These are phyloP conservation scores for Fusarium poae DNA, from an alignment of 2,329 filamentous ascomycete species.

Conservation along the genomic window DNA sequence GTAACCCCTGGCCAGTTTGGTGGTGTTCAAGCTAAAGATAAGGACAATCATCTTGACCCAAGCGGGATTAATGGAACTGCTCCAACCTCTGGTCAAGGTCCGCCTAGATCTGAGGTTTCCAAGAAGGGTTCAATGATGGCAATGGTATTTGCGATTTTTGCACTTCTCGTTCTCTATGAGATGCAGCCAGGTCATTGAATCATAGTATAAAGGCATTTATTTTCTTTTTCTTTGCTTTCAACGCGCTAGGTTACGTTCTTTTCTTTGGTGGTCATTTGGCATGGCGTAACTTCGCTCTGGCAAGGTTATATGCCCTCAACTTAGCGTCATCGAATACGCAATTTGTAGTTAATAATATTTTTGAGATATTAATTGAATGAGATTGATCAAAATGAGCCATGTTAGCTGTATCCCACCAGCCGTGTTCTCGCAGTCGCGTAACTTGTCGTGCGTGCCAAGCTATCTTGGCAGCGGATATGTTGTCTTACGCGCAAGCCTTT, in stretches of 20 bases:
- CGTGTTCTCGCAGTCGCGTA: neutral
- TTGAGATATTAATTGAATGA: neutral
- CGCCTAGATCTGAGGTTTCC: neutral
- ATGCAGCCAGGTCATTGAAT: no score
- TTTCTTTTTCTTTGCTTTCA: neutral
- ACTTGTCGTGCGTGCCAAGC: conserved; percentile 3
- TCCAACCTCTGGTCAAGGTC: neutral
- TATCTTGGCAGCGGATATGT: conserved; percentile 9
- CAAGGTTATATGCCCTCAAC: neutral
- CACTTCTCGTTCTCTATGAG: neutral
- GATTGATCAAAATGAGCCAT: neutral
- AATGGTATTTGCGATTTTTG: neutral
- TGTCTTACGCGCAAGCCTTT: conserved; percentile 18
- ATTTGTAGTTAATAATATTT: neutral
- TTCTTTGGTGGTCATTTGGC: neutral
- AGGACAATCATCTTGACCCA: neutral
- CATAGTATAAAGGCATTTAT: no score
- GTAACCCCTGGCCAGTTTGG: neutral
- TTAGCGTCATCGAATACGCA: no score
- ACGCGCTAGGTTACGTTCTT: neutral
- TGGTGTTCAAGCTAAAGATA: neutral
- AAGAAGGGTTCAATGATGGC: neutral
- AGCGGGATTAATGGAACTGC: neutral
- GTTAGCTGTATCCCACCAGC: neutral
- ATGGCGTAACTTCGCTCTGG: neutral